Percentiles rank a stretch among this genome's conserved stretches.
phyloP scores from a whole-genome alignment of 306 rosid genomes.

The Trifolium pratense region DNA sequence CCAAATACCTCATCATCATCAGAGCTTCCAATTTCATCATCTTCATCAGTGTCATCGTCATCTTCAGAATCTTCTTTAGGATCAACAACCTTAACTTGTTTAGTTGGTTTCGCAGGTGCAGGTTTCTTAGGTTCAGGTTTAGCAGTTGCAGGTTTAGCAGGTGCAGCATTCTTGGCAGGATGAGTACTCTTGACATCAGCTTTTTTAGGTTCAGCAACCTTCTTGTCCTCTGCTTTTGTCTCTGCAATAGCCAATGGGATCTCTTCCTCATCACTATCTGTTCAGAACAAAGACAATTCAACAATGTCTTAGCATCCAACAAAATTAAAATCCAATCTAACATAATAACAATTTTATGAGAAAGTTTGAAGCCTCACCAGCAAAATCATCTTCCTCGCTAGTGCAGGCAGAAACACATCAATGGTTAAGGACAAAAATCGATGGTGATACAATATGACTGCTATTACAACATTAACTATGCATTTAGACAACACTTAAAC shows the following conservation, averaged over 20 bases:
- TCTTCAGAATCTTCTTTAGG: conserved; percentile 62
- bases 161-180: conserved; percentile 44
- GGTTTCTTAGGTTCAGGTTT: too few relatives aligned
- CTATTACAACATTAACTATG: not conserved
- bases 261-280: conserved; percentile 55
- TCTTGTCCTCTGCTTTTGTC: conserved; percentile 35
- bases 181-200: conserved; percentile 45
- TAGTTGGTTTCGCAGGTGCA: too few relatives aligned
- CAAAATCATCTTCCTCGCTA: conserved; percentile 34
- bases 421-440: conserved; percentile 51
- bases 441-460: not conserved
- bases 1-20: conserved; percentile 60
- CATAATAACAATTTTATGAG: too few relatives aligned
- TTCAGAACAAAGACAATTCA: not conserved
- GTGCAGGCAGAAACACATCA: conserved; percentile 49
- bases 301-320: not conserved
- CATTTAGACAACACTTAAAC: not conserved
- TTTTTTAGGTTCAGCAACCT: conserved; percentile 46
- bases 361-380: conserved; percentile 51
- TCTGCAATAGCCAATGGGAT: conserved; percentile 38
- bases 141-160: conserved; percentile 20
- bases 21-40: conserved; percentile 45
- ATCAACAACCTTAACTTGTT: conserved; percentile 62
- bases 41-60: conserved; percentile 50
- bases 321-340: not conserved